phyloP scores from a whole-genome alignment of 2,329 filamentous ascomycete genomes.

The Colletotrichum neosansevieriae region DNA sequence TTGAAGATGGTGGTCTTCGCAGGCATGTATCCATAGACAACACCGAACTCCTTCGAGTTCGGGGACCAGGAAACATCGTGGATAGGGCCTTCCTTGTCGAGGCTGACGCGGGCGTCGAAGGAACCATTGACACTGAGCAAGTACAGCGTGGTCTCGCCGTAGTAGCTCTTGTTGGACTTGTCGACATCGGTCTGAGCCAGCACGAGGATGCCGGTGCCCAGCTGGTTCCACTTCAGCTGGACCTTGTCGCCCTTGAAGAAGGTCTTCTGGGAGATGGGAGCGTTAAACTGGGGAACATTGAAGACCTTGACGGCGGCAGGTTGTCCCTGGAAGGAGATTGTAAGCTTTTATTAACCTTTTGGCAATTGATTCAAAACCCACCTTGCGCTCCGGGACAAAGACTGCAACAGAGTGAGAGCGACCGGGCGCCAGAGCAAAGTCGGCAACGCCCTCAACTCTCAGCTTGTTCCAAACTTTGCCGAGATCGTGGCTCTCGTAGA shows the following conservation, averaged over 20 bases:
- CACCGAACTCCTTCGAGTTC: slow-evolving; percentile 96
- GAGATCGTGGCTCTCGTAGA: slow-evolving; percentile 91
- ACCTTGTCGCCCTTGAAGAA: slow-evolving; percentile 99
- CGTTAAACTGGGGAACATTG: slow-evolving; percentile 87
- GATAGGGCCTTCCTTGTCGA: slow-evolving; percentile 98
- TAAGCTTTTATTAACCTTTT: slow-evolving; percentile 24
- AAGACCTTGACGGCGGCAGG: slow-evolving; percentile 95
- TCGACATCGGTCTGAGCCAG: slow-evolving; percentile 98
- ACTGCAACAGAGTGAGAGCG: slow-evolving; percentile 93
- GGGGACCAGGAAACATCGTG: slow-evolving; percentile 99
- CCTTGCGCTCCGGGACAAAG: slow-evolving; percentile 96
- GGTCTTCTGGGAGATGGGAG: slow-evolving; percentile 93
- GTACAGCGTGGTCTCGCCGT: slow-evolving; percentile 97
- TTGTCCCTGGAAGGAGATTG: slow-evolving; percentile 74
- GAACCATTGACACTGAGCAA: slow-evolving; percentile 90
- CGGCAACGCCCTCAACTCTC: slow-evolving; percentile 87
- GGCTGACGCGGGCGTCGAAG: slow-evolving; percentile 90
- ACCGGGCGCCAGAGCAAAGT: slow-evolving; percentile 91
- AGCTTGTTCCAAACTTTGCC: slow-evolving; percentile 94
- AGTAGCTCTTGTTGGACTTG: slow-evolving; percentile 99
- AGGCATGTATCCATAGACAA: slow-evolving; percentile 99
- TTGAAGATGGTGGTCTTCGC: slow-evolving; percentile 99
- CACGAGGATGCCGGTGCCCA: slow-evolving; percentile 91
- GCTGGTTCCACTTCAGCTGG: slow-evolving; percentile 96
- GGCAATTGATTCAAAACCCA: slow-evolving; percentile 52